These are phyloP conservation scores for Dipodascus albidus DNA, from an alignment of 805 yeast species.

Conservation along the genomic window DNA sequence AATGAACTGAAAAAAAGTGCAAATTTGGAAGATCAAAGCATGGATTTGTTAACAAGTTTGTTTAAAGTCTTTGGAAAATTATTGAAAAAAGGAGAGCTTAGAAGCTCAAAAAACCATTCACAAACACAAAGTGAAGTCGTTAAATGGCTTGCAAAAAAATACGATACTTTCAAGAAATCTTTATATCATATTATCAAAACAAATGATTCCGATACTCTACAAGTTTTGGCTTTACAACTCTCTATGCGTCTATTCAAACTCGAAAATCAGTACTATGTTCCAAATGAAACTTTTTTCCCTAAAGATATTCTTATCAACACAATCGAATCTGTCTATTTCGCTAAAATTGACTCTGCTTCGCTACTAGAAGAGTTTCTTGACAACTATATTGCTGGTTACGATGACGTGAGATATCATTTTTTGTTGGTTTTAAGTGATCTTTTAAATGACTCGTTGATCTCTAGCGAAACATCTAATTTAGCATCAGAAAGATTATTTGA, in stretches of 20 bases:
- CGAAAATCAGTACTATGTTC: conserved; percentile 42
- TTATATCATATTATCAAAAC: conserved; percentile 32
- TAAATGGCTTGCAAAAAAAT: conserved; percentile 52
- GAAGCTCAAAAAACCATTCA: conserved; percentile 21
- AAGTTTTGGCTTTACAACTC: conserved; percentile 15
- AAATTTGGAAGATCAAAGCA: conserved; percentile 11
- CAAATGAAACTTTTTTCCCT: conserved; percentile 40
- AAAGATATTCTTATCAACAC: conserved; percentile 28
- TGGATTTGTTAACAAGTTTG: conserved; percentile 24
- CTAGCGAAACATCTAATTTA: conserved; percentile 3
- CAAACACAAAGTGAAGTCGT: conserved; percentile 40
- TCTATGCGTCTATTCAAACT: conserved; percentile 33
- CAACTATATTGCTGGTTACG: conserved; percentile 42
- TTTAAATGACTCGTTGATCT: conserved; percentile 24
- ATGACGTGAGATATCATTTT: conserved; percentile 73
- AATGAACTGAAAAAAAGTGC: conserved; percentile 25
- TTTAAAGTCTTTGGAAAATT: conserved; percentile 39
- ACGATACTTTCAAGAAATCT: conserved; percentile 39
- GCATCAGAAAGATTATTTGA: conserved; percentile 11
- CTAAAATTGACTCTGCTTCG: background rate
- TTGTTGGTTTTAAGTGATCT: conserved; percentile 39
- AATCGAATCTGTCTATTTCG: conserved; percentile 13
- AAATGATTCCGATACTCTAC: conserved; percentile 6
- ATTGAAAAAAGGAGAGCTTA: conserved; percentile 32
- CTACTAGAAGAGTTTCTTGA: conserved; percentile 39